A percentile compares a stretch with the other conserved stretches of the same genome.
phyloP scores from a whole-genome alignment of 225 moss, liverwort and hornwort species.

The Marchantia paleacea region DNA sequence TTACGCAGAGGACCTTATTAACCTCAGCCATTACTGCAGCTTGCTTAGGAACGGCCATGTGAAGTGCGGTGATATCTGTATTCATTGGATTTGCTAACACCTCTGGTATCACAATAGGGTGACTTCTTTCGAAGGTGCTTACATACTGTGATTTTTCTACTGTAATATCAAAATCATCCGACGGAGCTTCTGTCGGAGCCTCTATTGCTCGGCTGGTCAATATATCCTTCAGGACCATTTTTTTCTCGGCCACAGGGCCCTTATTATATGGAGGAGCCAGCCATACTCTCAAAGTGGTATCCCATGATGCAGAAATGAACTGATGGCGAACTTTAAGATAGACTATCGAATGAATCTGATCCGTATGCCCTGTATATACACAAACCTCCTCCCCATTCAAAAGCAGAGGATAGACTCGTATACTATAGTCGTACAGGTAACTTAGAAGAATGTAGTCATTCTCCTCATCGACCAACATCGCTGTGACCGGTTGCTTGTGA shows the following conservation, averaged over 20 bases:
- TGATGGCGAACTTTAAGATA: conserved; percentile 60
- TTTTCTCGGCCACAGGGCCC: conserved; percentile 21
- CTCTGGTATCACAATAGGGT: conserved; percentile 50
- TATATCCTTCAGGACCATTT: conserved; percentile 32
- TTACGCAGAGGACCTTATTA: neutral
- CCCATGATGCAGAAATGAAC: conserved; percentile 74
- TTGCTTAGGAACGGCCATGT: conserved; percentile 12
- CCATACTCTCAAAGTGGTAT: conserved; percentile 66
- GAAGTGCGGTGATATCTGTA: conserved; percentile 37
- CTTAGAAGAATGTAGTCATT: conserved; percentile 58
- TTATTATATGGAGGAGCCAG: conserved; percentile 41
- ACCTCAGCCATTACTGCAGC: neutral
- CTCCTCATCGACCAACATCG: conserved; percentile 55
- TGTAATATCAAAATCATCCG: conserved; percentile 42
- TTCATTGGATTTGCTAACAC: conserved; percentile 49
- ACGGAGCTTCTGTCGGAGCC: conserved; percentile 31
- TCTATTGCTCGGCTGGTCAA: conserved; percentile 28
- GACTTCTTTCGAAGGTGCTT: conserved; percentile 58
- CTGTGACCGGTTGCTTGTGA: conserved; percentile 51
- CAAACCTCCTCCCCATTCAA: conserved; percentile 44
- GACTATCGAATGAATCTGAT: conserved; percentile 66
- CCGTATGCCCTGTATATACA: conserved; percentile 58
- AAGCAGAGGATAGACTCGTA: conserved; percentile 41
- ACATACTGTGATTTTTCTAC: conserved; percentile 43
- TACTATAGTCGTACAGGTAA: conserved; percentile 48